phyloP scores from a whole-genome alignment of 2,329 filamentous ascomycete genomes.

The Neoascochyta sp. region DNA sequence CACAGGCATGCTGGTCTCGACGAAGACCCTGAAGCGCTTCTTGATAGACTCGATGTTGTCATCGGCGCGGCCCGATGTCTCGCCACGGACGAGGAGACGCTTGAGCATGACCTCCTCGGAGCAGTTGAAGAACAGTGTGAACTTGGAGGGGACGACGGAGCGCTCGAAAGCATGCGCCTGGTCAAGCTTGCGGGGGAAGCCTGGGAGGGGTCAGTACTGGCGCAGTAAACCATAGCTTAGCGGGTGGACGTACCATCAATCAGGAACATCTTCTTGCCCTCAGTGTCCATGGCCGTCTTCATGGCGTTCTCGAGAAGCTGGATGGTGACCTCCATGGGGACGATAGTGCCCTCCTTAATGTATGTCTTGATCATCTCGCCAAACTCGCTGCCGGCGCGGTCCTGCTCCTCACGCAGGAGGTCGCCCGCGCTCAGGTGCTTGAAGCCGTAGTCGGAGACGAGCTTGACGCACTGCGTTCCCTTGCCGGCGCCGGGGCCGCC shows the following conservation, averaged over 20 bases:
- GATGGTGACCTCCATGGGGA: constrained; percentile 98
- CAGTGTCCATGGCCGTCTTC: constrained; percentile 58
- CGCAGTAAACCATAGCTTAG: not conserved
- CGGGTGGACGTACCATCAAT: constrained; percentile 53
- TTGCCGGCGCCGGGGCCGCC: constrained; percentile 95
- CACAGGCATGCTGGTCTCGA: constrained; percentile 97
- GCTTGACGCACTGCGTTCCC: constrained; percentile 87
- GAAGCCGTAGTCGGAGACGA: constrained; percentile 86
- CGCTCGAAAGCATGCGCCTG: constrained; percentile 93
- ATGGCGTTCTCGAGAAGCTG: constrained; percentile 93
- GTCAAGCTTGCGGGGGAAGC: constrained; percentile 96
- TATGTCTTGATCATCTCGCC: constrained; percentile 88
- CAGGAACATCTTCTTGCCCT: constrained; percentile 65
- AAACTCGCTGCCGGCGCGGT: constrained; percentile 80
- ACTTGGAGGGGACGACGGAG: constrained; percentile 74
- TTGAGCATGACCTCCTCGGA: constrained; percentile 84
- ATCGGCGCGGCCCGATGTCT: constrained; percentile 86
- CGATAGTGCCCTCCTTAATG: constrained; percentile 92
- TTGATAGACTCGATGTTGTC: constrained; percentile 94
- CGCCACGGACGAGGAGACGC: constrained; percentile 79
- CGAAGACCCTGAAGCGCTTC: constrained; percentile 91
- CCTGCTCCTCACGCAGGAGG: constrained; percentile 87
- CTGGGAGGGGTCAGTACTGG: constrained; percentile 32
- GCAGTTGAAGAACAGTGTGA: constrained; percentile 93
- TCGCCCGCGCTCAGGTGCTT: constrained; percentile 91